Evolutionary conservation across 2,329 filamentous ascomycete species (phyloP).

Genomic region (Colletotrichum falcatum): DNA sequence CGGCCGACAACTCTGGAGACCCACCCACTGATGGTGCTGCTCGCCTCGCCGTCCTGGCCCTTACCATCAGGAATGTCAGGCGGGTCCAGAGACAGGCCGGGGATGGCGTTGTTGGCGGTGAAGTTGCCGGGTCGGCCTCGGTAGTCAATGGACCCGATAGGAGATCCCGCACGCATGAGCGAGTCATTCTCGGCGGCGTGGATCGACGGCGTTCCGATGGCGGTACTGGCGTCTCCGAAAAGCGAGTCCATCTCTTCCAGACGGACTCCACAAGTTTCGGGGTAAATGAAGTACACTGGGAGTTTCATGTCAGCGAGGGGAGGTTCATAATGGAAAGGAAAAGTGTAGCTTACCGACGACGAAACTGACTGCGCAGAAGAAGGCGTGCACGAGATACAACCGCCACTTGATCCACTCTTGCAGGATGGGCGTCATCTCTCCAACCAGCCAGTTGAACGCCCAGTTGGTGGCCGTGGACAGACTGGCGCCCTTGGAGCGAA

Average conservation of each 20-base stretch:
- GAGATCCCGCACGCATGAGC: slow-evolving; percentile 82
- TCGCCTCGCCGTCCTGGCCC: slow-evolving; percentile 54
- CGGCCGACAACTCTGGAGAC: slow-evolving; percentile 55
- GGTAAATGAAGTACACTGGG: slow-evolving; percentile 95
- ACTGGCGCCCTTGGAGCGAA: slow-evolving; percentile 96
- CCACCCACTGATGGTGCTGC: slow-evolving; percentile 63
- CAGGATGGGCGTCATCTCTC: slow-evolving; percentile 92
- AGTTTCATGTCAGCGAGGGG: slow-evolving; percentile 35
- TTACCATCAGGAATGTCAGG: slow-evolving; percentile 69
- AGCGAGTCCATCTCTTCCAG: slow-evolving; percentile 96
- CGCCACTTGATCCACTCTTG: slow-evolving; percentile 95
- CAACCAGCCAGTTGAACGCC: slow-evolving; percentile 98
- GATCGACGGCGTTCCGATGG: slow-evolving; percentile 80
- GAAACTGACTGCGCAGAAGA: slow-evolving; percentile 96
- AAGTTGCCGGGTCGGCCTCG: slow-evolving; percentile 63
- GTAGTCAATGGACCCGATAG: slow-evolving; percentile 81
- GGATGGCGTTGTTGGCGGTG: slow-evolving; percentile 77
- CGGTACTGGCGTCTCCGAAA: slow-evolving; percentile 92
- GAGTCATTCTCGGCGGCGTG: slow-evolving; percentile 80
- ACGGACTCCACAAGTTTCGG: slow-evolving; percentile 94
- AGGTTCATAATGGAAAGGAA: slow-evolving; percentile 24
- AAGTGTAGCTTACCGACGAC: slow-evolving; percentile 82
- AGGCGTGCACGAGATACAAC: slow-evolving; percentile 93
- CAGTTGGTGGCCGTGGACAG: slow-evolving; percentile 96
- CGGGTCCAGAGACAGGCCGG: slow-evolving; percentile 84